Base-by-base conservation (phyloP, 192 early-diverging fungal species). In the Spizellomyces sp. region DNA sequence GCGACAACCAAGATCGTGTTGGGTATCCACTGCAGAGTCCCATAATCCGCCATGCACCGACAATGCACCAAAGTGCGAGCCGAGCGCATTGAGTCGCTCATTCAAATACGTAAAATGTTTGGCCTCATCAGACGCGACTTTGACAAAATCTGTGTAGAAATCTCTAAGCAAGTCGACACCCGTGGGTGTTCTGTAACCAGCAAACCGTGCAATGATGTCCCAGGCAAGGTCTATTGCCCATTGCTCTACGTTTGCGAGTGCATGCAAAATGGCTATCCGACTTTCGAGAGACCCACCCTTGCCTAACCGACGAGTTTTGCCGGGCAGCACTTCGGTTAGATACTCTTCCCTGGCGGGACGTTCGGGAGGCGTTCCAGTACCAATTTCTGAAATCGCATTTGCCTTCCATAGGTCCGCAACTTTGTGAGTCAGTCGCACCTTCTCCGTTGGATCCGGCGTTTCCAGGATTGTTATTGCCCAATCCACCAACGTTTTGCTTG, bases 141-240 rank as follows among this genome's bases (percentile, higher is more conserved):
- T 73, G n/a, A 87, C 52, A 67, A 74, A 77, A 54, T 81, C 80
- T 22, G 57, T 55, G 64, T 75, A 82, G 59, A 83, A 83, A 22
- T 65, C 73, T 8, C 64, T 55, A 15, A 76, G 79, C 5, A 78
- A 45, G 42, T 21, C 15, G 7, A 22, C 19, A 8, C 48, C 44
- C 19, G n/a, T 48, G 52, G 66, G n/a, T 8, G 70, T 14, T 3
- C 9, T 44, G 22, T 62, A 67, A 45, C 76, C 69, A 46, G 76
- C 70, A 62, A 87, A 89, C 17, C 87, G 71, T 8, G 83, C 81
- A 58, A 89, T 90, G 58, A 87, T 87, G 73, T 90, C 89, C 67
- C 83, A 75, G 8, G 88, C 88, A 1, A 89, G 80, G 64, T 90
- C 89, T 55, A 90, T 88, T 27, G 89, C 89, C 88, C 88, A 90